A percentile compares a stretch with the other conserved stretches of the same genome.
phyloP scores from a whole-genome alignment of 1,284 basidiomycete genomes.

The Rhodotorula mucilaginosa region DNA sequence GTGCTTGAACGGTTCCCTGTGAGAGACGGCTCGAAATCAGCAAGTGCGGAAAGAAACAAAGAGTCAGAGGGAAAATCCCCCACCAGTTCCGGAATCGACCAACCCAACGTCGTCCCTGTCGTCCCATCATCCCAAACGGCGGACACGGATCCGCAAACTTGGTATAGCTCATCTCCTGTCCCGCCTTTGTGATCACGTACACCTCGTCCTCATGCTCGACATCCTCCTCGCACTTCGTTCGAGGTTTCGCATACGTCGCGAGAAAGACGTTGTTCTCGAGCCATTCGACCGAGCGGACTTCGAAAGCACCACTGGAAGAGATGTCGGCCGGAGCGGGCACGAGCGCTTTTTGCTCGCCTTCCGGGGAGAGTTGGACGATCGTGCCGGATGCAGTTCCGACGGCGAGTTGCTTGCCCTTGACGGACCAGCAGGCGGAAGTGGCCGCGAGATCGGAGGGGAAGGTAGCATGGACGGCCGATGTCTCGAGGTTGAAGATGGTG shows the following conservation, averaged over 20 bases:
- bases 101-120: constrained; percentile 47
- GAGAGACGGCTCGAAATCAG: too few species aligned
- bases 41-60: constrained; percentile 28
- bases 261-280: constrained; percentile 58
- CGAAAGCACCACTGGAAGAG: constrained; percentile 4
- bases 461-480: constrained; percentile 16
- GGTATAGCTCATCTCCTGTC: constrained; percentile 39
- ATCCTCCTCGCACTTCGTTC: constrained; percentile 36
- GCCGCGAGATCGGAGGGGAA: constrained; percentile 20
- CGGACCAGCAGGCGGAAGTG: constrained; percentile 54
- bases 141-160: constrained; percentile 51
- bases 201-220: constrained; percentile 50
- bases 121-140: constrained; percentile 49
- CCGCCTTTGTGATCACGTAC: constrained; percentile 44
- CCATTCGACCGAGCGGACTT: constrained; percentile 53
- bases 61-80: not conserved
- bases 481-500: constrained; percentile 28
- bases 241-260: constrained; percentile 52
- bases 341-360: constrained; percentile 54
- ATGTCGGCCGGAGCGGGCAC: constrained; percentile 51
- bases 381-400: constrained; percentile 52
- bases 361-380: constrained; percentile 55
- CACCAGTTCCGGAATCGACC: constrained; percentile 51
- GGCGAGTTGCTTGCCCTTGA: constrained; percentile 59
- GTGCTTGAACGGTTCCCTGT: constrained; percentile 50